Percentiles rank a stretch among this genome's conserved stretches.
Evolutionary conservation across 1,139 yeast species (phyloP).

Genomic region (Blastobotrys illinoisensis): DNA sequence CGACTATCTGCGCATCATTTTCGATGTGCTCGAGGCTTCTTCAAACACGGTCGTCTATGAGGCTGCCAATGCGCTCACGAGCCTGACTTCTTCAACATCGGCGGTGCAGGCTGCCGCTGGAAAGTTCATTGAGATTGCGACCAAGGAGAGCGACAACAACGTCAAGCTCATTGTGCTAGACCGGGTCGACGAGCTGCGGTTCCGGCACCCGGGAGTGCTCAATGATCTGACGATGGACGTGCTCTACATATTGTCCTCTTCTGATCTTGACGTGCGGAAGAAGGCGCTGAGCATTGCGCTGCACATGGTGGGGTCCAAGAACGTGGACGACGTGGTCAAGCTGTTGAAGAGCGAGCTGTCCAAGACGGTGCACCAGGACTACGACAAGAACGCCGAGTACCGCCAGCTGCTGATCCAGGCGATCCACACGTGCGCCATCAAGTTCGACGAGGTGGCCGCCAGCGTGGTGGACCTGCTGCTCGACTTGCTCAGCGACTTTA

Average conservation of each 20-base stretch:
- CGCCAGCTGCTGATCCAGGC: conserved; percentile 84
- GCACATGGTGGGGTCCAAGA: conserved; percentile 75
- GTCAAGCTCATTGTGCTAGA: conserved; percentile 89
- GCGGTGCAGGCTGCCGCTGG: conserved; percentile 73
- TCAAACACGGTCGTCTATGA: conserved; percentile 82
- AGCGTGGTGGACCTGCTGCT: conserved; percentile 82
- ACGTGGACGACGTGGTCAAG: conserved; percentile 90
- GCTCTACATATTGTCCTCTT: conserved; percentile 76
- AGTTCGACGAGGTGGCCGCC: conserved; percentile 86
- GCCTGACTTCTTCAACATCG: conserved; percentile 61
- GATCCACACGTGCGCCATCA: conserved; percentile 84
- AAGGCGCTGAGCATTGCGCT: conserved; percentile 82
- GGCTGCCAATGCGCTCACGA: conserved; percentile 81
- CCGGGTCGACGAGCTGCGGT: conserved; percentile 71
- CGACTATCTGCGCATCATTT: conserved; percentile 66
- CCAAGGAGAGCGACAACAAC: conserved; percentile 87
- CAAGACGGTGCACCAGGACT: conserved; percentile 54
- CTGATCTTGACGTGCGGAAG: conserved; percentile 85
- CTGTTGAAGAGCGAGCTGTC: conserved; percentile 87
- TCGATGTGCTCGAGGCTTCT: conserved; percentile 66
- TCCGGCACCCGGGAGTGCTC: conserved; percentile 72
- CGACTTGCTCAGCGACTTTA: conserved; percentile 80
- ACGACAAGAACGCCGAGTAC: conserved; percentile 75
- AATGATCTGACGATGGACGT: conserved; percentile 85
- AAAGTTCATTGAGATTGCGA: conserved; percentile 82